These are phyloP conservation scores for Suillus sp. DNA, from an alignment of 768 basidiomycete species.

Conservation along the genomic window DNA sequence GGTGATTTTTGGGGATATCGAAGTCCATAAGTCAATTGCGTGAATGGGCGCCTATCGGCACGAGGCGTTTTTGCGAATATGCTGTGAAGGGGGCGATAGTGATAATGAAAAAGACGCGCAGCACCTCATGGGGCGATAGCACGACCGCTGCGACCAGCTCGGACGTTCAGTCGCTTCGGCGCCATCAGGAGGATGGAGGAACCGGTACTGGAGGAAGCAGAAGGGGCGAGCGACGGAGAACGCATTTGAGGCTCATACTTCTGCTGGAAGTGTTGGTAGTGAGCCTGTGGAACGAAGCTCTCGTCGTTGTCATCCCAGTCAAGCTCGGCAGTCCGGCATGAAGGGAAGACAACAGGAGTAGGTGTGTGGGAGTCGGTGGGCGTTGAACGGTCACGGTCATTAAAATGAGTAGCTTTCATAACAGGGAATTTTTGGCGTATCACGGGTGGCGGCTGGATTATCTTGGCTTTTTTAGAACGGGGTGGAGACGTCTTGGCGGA, in stretches of 20 bases:
- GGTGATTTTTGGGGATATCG: slow-evolving; percentile 10
- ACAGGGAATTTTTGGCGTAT: slow-evolving; percentile 17
- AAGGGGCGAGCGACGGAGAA: slow-evolving; percentile 21
- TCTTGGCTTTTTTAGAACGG: slow-evolving; percentile 25
- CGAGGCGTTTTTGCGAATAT: slow-evolving; percentile 12
- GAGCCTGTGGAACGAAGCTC: slow-evolving; percentile 23
- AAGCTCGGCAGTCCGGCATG: slow-evolving; percentile 32
- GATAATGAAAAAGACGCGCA: slow-evolving; percentile 5
- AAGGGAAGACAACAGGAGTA: slow-evolving; percentile 35
- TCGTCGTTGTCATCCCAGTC: slow-evolving; percentile 32
- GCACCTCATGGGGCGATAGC: slow-evolving; percentile 20
- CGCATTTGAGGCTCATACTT: slow-evolving; percentile 23
- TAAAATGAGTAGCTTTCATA: slow-evolving; percentile 13
- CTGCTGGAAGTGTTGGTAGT: slow-evolving; percentile 17
- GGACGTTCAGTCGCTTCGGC: slow-evolving; percentile 21
- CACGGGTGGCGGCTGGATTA: slow-evolving; percentile 10
- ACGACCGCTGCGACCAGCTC: slow-evolving; percentile 21
- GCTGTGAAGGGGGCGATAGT: slow-evolving; percentile 2
- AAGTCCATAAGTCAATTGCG: slow-evolving; percentile 3
- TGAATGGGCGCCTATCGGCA: slow-evolving; percentile 12
- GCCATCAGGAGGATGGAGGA: slow-evolving; percentile 36
- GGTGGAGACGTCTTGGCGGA: slow-evolving; percentile 18
- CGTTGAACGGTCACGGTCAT: slow-evolving; percentile 22
- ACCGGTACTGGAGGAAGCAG: slow-evolving; percentile 27
- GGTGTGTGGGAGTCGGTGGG: slow-evolving; percentile 32